These are phyloP conservation scores for Pichia sp. DNA, from an alignment of 1,139 yeast species.

Conservation along the genomic window DNA sequence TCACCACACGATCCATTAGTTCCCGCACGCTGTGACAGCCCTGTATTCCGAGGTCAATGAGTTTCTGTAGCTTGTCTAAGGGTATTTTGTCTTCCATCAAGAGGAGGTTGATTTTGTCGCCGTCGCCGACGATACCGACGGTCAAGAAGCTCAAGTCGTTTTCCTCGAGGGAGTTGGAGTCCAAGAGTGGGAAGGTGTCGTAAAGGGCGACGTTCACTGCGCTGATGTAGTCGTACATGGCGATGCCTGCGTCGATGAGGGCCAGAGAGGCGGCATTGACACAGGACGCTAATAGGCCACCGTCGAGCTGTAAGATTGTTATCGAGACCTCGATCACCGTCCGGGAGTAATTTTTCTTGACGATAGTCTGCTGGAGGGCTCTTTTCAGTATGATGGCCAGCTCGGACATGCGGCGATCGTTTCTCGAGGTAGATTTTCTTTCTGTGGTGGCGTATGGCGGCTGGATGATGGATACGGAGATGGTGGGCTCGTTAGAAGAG, in stretches of 20 bases:
- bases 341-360: conserved; percentile 73
- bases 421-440: conserved; percentile 47
- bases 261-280: conserved; percentile 89
- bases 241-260: conserved; percentile 89
- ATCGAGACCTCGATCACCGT: conserved; percentile 71
- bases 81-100: conserved; percentile 82
- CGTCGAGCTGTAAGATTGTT: conserved; percentile 84
- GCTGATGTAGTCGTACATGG: conserved; percentile 87
- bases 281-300: conserved; percentile 76
- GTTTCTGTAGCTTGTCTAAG: conserved; percentile 69
- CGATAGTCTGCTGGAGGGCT: conserved; percentile 76
- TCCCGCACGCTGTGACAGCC: conserved; percentile 82
- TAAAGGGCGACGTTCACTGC: conserved; percentile 77
- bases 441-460: conserved; percentile 81
- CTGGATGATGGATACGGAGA: conserved; percentile 62
- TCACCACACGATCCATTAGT: conserved; percentile 79
- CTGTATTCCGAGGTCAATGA: conserved; percentile 81
- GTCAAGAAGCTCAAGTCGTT: conserved; percentile 76
- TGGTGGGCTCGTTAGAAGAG: conserved; percentile 28
- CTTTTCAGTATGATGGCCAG: conserved; percentile 68
- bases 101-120: conserved; percentile 72
- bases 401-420: conserved; percentile 72
- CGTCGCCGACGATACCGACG: conserved; percentile 71
- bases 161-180: conserved; percentile 79
- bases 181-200: conserved; percentile 65